These are phyloP conservation scores for Ampelocalamus luodianensis DNA, from an alignment of 176 grass and related monocot species.

Conservation along the genomic window DNA sequence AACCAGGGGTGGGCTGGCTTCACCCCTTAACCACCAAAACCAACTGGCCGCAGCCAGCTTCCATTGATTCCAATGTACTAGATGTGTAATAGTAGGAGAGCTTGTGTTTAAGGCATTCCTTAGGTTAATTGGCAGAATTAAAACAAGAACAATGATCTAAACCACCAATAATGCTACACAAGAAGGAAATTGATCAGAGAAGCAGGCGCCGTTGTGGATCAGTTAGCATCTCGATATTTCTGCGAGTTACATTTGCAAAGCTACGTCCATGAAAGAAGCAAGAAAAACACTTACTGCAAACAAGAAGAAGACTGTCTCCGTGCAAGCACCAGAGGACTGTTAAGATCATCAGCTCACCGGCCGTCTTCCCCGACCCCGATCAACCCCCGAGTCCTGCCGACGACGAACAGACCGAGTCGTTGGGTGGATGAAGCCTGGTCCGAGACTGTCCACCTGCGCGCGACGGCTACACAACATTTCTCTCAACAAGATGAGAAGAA, in stretches of 20 bases:
- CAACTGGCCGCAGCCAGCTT: too few relatives aligned
- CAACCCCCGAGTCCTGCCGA: neutral
- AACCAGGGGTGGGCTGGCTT: too few relatives aligned
- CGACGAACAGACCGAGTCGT: neutral
- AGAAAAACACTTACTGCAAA: slow-evolving; percentile 9
- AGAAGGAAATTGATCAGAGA: neutral
- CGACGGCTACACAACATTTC: slow-evolving; percentile 49
- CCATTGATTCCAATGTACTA: too few relatives aligned
- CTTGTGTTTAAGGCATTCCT: neutral
- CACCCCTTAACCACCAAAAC: too few relatives aligned
- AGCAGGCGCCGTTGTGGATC: neutral
- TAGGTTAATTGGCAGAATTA: neutral
- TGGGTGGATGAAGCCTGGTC: too few relatives aligned
- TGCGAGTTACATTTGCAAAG: neutral
- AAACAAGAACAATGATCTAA: neutral
- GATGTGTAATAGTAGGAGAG: too few relatives aligned
- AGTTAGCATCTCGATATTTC: neutral
- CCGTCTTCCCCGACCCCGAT: neutral
- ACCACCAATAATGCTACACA: neutral
- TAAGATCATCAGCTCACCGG: neutral
- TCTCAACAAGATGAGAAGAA: slow-evolving; percentile 58
- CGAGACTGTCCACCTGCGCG: neutral
- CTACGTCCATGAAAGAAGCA: neutral
- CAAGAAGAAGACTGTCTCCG: neutral
- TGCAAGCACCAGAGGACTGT: neutral